Conservation (phyloP, 208 protist species). For the Crithidia expoeki region DNA sequence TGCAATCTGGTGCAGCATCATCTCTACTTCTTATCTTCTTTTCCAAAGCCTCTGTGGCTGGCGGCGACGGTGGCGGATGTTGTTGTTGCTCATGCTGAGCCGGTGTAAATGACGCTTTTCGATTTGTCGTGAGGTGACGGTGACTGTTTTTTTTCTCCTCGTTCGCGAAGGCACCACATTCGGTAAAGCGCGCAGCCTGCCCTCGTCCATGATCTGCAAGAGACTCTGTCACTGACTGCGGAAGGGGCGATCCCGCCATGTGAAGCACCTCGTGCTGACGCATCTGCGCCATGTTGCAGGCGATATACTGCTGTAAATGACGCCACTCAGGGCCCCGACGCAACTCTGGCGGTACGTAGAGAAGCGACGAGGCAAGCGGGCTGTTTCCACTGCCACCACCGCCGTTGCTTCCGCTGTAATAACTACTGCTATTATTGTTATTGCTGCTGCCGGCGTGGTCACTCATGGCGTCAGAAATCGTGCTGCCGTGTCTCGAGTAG, state of each 20-base stretch:
- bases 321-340: constrained; percentile 35
- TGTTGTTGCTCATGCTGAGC: neutral
- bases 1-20: neutral
- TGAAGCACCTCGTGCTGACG: constrained; percentile 4
- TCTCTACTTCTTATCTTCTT: too few species aligned
- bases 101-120: neutral
- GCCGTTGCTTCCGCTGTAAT: neutral
- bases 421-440: neutral
- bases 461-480: neutral
- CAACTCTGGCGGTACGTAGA: constrained; percentile 35
- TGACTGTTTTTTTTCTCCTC: neutral
- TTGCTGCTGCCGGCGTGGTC: neutral
- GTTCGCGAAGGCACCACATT: neutral
- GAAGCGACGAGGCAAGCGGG: constrained; percentile 23
- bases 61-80: neutral
- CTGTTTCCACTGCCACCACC: neutral
- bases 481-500: constrained; percentile 13
- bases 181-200: neutral
- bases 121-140: neutral
- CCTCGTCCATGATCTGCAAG: neutral
- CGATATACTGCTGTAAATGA: constrained; percentile 31
- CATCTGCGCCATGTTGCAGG: neutral
- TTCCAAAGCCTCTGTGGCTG: neutral
- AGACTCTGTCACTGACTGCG: neutral
- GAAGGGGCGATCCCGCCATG: neutral